phyloP scores from a whole-genome alignment of 2,329 filamentous ascomycete genomes.

The Didymella segeticola region DNA sequence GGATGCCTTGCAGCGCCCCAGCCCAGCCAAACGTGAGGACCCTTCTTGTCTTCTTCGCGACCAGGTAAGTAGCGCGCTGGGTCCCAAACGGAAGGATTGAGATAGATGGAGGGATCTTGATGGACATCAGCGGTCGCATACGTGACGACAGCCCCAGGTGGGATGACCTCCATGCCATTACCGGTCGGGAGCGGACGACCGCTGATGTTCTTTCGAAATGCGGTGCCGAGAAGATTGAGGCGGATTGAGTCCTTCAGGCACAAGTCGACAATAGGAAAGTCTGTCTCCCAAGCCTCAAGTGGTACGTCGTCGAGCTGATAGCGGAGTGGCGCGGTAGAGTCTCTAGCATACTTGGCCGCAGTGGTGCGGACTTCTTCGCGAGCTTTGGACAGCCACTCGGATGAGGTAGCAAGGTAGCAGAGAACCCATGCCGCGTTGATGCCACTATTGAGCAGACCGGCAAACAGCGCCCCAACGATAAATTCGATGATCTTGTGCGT shows the following conservation, averaged over 20 bases:
- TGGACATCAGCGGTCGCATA: conserved; percentile 59
- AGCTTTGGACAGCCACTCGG: conserved; percentile 54
- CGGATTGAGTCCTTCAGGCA: conserved; percentile 63
- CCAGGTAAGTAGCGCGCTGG: conserved; percentile 58
- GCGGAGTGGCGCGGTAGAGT: conserved; percentile 43
- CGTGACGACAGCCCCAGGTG: conserved; percentile 54
- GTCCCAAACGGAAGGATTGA: conserved; percentile 58
- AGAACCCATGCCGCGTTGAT: conserved; percentile 62
- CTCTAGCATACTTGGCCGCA: conserved; percentile 53
- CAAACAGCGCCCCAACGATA: conserved; percentile 62
- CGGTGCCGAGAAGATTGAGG: conserved; percentile 56
- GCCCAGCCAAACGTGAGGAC: conserved; percentile 42
- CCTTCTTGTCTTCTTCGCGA: conserved; percentile 57
- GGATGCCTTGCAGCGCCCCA: conserved; percentile 54
- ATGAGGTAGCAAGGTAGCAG: conserved; percentile 43
- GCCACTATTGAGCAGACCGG: conserved; percentile 64
- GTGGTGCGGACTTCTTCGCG: conserved; percentile 57
- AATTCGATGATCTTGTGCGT: conserved; percentile 56
- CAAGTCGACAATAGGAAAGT: conserved; percentile 61
- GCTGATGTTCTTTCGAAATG: conserved; percentile 61
- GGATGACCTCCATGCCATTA: conserved; percentile 57
- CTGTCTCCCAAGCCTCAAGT: conserved; percentile 62
- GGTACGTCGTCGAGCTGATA: conserved; percentile 54
- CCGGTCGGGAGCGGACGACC: conserved; percentile 55
- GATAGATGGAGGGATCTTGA: conserved; percentile 58